phyloP scores from a whole-genome alignment of 1,139 yeast species.

The Suzukiozyma palmioleophila region DNA sequence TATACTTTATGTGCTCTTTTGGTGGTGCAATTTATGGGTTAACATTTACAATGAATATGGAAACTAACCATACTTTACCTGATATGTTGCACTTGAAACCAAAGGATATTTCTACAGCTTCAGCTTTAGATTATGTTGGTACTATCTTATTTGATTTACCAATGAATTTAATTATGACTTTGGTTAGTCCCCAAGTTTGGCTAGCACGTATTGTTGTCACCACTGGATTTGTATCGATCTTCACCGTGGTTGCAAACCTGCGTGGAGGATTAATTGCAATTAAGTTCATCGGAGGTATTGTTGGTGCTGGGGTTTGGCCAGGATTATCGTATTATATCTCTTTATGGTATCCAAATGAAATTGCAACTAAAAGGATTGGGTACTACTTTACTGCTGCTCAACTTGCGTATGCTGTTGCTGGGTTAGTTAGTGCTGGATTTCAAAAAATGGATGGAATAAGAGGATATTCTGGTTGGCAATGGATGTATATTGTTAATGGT shows the following conservation, averaged over 20 bases:
- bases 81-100: conserved; percentile 49
- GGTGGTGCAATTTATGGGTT: conserved; percentile 76
- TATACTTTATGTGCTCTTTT: conserved; percentile 76
- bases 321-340: conserved; percentile 84
- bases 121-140: conserved; percentile 80
- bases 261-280: conserved; percentile 63
- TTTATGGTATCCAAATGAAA: conserved; percentile 80
- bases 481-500: conserved; percentile 82
- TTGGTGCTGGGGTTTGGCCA: conserved; percentile 93
- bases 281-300: conserved; percentile 71
- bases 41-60: conserved; percentile 74
- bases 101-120: conserved; percentile 66
- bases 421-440: conserved; percentile 82
- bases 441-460: conserved; percentile 71
- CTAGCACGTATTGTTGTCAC: conserved; percentile 70
- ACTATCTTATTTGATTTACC: conserved; percentile 83
- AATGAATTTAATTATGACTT: conserved; percentile 83
- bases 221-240: conserved; percentile 73
- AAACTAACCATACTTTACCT: conserved; percentile 56
- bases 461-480: conserved; percentile 81
- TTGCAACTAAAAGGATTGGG: conserved; percentile 77
- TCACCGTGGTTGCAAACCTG: conserved; percentile 56
- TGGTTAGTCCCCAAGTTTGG: conserved; percentile 82
- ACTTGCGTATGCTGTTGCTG: conserved; percentile 80
- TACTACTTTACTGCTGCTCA: conserved; percentile 92